These are phyloP conservation scores for Quercus dentata DNA, from an alignment of 306 rosid species.

Conservation along the genomic window DNA sequence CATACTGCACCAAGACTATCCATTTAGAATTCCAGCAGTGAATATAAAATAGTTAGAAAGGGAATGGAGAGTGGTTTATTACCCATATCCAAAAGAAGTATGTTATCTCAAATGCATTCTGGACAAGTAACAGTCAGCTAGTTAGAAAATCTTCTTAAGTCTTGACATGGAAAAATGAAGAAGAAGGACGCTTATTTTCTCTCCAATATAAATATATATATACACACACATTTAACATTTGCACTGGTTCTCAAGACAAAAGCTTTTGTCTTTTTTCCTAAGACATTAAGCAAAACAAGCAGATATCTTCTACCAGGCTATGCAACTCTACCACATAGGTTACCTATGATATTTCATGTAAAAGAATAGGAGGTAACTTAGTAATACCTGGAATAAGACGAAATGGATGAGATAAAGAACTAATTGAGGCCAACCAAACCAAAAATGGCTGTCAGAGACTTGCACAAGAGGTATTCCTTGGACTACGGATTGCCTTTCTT, in stretches of 20 bases:
- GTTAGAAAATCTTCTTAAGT: slow-evolving; percentile 12
- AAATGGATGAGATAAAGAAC: slow-evolving; percentile 79
- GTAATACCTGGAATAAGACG: slow-evolving; percentile 81
- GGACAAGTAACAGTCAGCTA: slow-evolving; percentile 30
- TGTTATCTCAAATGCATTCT: slow-evolving; percentile 97
- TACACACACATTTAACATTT: neutral
- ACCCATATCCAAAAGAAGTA: slow-evolving; percentile 95
- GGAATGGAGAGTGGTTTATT: slow-evolving; percentile 13
- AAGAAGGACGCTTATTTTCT: neutral
- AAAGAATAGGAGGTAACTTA: neutral
- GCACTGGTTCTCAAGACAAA: neutral
- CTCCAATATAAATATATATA: neutral
- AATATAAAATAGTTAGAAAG: neutral
- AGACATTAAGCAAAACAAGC: no score
- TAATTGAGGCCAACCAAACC: slow-evolving; percentile 84
- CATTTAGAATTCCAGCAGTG: slow-evolving; percentile 18
- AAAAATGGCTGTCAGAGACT: slow-evolving; percentile 84
- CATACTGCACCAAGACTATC: slow-evolving; percentile 65
- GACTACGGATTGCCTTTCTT: slow-evolving; percentile 88
- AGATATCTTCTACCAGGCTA: no score
- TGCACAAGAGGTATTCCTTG: slow-evolving; percentile 98
- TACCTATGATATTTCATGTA: neutral
- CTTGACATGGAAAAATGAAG: neutral
- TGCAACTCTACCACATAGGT: neutral
- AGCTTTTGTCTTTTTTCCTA: no score